Percentiles rank a stretch among this genome's conserved stretches.
phyloP scores from a whole-genome alignment of 371 early-diverging fungal genomes.

The Zopfochytrium polystomum region DNA sequence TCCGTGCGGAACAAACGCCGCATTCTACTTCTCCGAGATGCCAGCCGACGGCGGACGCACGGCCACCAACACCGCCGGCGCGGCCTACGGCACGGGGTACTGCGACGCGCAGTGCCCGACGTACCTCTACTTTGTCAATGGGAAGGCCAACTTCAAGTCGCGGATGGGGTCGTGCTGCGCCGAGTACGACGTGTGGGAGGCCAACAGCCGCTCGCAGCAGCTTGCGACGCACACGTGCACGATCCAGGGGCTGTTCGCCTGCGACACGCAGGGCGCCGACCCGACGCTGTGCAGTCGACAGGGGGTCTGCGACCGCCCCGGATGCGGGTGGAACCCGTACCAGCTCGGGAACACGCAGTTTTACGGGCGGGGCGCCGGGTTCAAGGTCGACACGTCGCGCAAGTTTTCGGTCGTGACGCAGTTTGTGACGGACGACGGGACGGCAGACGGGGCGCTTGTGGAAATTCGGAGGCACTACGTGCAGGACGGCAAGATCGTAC shows the following conservation, averaged over 20 bases:
- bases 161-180: constrained; percentile 24
- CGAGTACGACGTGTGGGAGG: constrained; percentile 40
- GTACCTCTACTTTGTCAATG: constrained; percentile 34
- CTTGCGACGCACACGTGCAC: constrained; percentile 33
- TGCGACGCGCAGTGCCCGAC: constrained; percentile 38
- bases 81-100: constrained; percentile 35
- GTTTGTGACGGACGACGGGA: constrained; percentile 35
- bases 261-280: constrained; percentile 20
- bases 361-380: constrained; percentile 32
- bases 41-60: constrained; percentile 19
- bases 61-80: constrained; percentile 25
- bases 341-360: constrained; percentile 27
- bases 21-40: constrained; percentile 34
- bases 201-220: constrained; percentile 26
- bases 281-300: constrained; percentile 22
- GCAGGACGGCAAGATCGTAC: constrained; percentile 28
- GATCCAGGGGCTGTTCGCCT: constrained; percentile 10
- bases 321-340: constrained; percentile 34
- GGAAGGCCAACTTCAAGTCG: constrained; percentile 25
- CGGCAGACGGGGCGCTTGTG: constrained; percentile 9
- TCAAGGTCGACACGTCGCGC: constrained; percentile 30
- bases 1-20: constrained; percentile 34
- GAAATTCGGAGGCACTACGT: constrained; percentile 28
- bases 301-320: constrained; percentile 37
- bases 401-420: constrained; percentile 36